These are phyloP conservation scores for Euphorbia lathyris DNA, from an alignment of 345 rosid species.

Conservation along the genomic window DNA sequence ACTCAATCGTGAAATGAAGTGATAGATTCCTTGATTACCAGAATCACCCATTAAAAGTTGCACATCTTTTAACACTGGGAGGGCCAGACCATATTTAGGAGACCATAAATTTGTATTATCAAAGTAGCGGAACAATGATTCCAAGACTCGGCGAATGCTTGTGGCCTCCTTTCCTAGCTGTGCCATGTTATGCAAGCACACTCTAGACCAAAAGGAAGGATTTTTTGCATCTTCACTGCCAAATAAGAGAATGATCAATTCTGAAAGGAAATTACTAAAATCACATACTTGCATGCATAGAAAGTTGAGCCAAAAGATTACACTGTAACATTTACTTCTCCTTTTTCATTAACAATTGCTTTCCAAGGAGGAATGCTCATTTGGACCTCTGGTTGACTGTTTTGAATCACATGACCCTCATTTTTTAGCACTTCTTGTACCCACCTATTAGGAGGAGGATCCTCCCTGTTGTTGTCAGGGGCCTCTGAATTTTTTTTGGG, in stretches of 20 bases:
- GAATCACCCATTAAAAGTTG: slow-evolving; percentile 77
- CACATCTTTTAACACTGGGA: slow-evolving; percentile 80
- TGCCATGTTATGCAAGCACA: slow-evolving; percentile 92
- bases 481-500: slow-evolving; percentile 37
- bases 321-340: slow-evolving; percentile 65
- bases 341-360: slow-evolving; percentile 65
- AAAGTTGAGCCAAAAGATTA: slow-evolving; percentile 40
- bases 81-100: slow-evolving; percentile 68
- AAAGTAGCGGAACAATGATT: slow-evolving; percentile 85
- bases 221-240: slow-evolving; percentile 67
- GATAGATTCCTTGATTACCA: slow-evolving; percentile 36
- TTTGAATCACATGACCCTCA: slow-evolving; percentile 63
- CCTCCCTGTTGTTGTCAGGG: slow-evolving; percentile 31
- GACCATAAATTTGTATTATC: slow-evolving; percentile 77
- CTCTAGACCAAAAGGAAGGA: slow-evolving; percentile 93
- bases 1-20: slow-evolving; percentile 5
- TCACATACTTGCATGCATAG: slow-evolving; percentile 4
- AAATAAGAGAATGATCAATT: slow-evolving; percentile 20
- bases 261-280: slow-evolving; percentile 11
- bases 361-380: slow-evolving; percentile 70
- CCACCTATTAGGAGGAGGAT: slow-evolving; percentile 53
- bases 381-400: slow-evolving; percentile 38
- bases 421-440: slow-evolving; percentile 71
- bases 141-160: slow-evolving; percentile 79
- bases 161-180: slow-evolving; percentile 91